These are phyloP conservation scores for Pseudognaphalium luteoalbum DNA, from an alignment of 129 eudicot species.

Conservation along the genomic window DNA sequence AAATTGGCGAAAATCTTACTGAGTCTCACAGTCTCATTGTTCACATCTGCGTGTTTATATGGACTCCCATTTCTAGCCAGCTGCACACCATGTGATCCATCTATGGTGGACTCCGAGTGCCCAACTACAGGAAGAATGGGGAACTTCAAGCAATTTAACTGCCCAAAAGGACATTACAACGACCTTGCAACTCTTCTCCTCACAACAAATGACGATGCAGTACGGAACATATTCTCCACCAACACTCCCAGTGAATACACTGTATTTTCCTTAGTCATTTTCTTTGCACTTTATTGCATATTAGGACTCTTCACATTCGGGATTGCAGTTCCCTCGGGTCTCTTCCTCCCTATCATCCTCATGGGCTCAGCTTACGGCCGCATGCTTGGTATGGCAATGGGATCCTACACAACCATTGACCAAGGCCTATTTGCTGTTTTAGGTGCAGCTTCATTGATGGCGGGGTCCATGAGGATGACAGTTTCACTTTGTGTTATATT, in stretches of 20 bases:
- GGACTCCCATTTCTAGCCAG: slow-evolving; percentile 90
- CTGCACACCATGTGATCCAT: slow-evolving; percentile 77
- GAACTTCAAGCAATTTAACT: slow-evolving; percentile 93
- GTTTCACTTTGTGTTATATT: slow-evolving; percentile 95
- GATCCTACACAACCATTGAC: slow-evolving; percentile 75
- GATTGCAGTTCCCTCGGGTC: slow-evolving; percentile 95
- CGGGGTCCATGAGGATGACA: slow-evolving; percentile 98
- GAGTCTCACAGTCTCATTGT: slow-evolving; percentile 64
- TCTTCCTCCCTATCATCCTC: slow-evolving; percentile 91
- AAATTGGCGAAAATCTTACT: slow-evolving; percentile 71
- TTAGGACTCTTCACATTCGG: slow-evolving; percentile 93
- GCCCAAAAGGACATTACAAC: slow-evolving; percentile 93
- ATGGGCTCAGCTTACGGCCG: slow-evolving; percentile 99
- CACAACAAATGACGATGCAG: slow-evolving; percentile 95
- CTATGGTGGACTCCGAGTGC: slow-evolving; percentile 51
- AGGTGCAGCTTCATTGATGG: slow-evolving; percentile 97
- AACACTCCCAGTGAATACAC: slow-evolving; percentile 72
- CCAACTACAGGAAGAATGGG: slow-evolving; percentile 75
- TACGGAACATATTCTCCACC: slow-evolving; percentile 84
- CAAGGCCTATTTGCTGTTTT: slow-evolving; percentile 88
- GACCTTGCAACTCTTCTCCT: slow-evolving; percentile 93
- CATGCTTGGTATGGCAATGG: slow-evolving; percentile 83
- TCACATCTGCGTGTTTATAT: slow-evolving; percentile 84
- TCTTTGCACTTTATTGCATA: slow-evolving; percentile 73
- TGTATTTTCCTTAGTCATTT: slow-evolving; percentile 53